Evolutionary conservation across 257 asterid species (phyloP).

Genomic region (Salvia hispanica): DNA sequence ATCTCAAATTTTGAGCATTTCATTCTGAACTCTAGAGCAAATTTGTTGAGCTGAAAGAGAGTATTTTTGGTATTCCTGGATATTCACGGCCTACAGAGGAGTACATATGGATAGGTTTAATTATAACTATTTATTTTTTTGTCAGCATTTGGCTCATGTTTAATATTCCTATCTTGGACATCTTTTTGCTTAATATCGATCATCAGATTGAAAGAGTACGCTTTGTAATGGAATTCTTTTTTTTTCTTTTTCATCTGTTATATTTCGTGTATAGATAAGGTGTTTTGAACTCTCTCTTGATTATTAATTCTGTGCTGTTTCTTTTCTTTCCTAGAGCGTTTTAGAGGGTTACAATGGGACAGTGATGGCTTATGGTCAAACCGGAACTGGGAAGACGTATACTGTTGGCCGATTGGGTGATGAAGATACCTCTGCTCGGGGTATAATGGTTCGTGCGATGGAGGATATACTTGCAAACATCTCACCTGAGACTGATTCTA

Average conservation of each 20-base stretch:
- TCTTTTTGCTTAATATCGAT: too few relatives aligned
- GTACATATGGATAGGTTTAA: slow-evolving; percentile 14
- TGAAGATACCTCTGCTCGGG: slow-evolving; percentile 97
- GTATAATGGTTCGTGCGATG: slow-evolving; percentile 98
- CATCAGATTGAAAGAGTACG: slow-evolving; percentile 3
- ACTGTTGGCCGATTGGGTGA: slow-evolving; percentile 97
- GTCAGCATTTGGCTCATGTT: slow-evolving; percentile 22
- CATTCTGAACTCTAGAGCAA: slow-evolving; percentile 17
- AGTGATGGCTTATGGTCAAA: slow-evolving; percentile 99
- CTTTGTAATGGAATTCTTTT: slow-evolving; percentile 4
- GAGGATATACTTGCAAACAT: slow-evolving; percentile 91
- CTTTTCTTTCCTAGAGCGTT: slow-evolving; percentile 63
- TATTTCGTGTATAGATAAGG: not conserved
- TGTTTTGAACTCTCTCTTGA: slow-evolving; percentile 11
- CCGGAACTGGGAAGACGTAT: slow-evolving; percentile 98
- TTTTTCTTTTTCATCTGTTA: too few relatives aligned
- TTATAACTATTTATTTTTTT: not conserved
- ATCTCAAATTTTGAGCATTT: not conserved
- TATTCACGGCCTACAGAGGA: not conserved
- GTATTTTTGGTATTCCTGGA: slow-evolving; percentile 5
- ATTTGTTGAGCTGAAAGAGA: not conserved
- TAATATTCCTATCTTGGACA: too few relatives aligned
- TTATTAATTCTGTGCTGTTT: slow-evolving; percentile 15
- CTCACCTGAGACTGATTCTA: slow-evolving; percentile 74
- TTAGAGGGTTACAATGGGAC: slow-evolving; percentile 98